Base-by-base conservation (phyloP, 2,329 filamentous ascomycete genomes). In the Dactylellina leptospora region DNA sequence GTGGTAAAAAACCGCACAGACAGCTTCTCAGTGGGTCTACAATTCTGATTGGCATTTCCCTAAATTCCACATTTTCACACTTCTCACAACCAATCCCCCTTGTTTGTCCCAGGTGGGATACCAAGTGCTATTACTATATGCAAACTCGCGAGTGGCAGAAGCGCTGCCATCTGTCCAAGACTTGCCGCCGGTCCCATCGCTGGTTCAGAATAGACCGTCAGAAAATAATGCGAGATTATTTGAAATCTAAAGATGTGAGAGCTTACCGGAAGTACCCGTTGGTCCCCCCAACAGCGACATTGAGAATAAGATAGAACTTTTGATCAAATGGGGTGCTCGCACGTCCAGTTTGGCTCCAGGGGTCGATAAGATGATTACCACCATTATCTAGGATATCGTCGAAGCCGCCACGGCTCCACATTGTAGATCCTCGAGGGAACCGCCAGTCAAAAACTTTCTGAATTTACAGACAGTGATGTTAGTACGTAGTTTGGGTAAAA, bases 241-340 rank as follows among this genome's bases (percentile, higher is more conserved):
- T n/a, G n/a, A n/a, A n/a, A n/a, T 22, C 23, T 47, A n/a, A n/a
- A 40, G 28, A 18, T n/a, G n/a, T n/a, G n/a, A n/a, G n/a, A n/a
- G n/a, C 13, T 48, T 51, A 75, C 53, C 16, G 22, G 18, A 51
- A 77, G 59, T 10, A 9, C 28, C 83, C 82, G 58, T 82, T 84
- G 8, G 77, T 81, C 42, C 79, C 77, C 1, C 84, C 84, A 28
- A 85, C 82, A 0, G 83, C 83, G 0, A 85, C 82, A 74, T 83
- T 83, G 27, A 85, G 76, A 38, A 85, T 82, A 10, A 85, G 78
- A 73, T 82, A 84, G 74, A 85, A 85, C 0, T 78, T 74, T 75
- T 84, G 81, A 75, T 85, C 83, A 76, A 85, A 85, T 0, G 83
- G 84, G 2, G 83, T 82, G 72, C 82, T 83, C 33, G 78, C 78